phyloP scores from a whole-genome alignment of 768 basidiomycete genomes.

The Leucocoprinus sp. region DNA sequence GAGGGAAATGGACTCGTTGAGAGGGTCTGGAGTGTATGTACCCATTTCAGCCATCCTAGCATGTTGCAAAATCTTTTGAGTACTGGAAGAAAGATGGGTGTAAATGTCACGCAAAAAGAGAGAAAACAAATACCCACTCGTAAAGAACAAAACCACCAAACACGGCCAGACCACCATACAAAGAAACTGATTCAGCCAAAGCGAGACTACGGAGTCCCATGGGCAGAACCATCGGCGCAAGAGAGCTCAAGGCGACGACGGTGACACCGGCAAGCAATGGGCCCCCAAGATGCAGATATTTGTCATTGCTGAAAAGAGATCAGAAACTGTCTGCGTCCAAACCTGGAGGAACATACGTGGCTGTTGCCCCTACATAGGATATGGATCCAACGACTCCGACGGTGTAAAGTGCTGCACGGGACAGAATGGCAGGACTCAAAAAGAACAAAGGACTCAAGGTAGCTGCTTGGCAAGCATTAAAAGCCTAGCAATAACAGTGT shows the following conservation, averaged over 20 bases:
- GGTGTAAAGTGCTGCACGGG: conserved; percentile 84
- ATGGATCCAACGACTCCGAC: conserved; percentile 80
- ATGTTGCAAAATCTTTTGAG: conserved; percentile 77
- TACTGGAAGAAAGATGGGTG: conserved; percentile 33
- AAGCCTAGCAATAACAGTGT: too few relatives aligned
- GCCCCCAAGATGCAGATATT: conserved; percentile 79
- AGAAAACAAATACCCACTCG: conserved; percentile 45
- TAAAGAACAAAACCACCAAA: conserved; percentile 84
- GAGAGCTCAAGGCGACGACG: conserved; percentile 77
- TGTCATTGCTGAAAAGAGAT: conserved; percentile 48
- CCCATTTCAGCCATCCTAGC: conserved; percentile 69
- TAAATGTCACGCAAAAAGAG: neutral
- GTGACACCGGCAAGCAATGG: conserved; percentile 85
- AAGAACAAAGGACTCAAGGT: conserved; percentile 88
- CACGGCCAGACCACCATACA: conserved; percentile 85
- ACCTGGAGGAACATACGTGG: conserved; percentile 38
- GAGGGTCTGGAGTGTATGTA: conserved; percentile 56
- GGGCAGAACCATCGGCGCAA: conserved; percentile 87
- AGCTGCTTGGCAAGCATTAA: conserved; percentile 81
- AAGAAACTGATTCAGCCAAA: conserved; percentile 64
- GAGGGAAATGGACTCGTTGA: conserved; percentile 70
- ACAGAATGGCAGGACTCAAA: conserved; percentile 75
- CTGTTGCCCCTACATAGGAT: conserved; percentile 84
- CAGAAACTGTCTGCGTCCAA: neutral
- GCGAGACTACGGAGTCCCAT: conserved; percentile 73